Percentiles rank a stretch among this genome's conserved stretches.
These are phyloP conservation scores for Coleophoma cylindrospora DNA, from an alignment of 2,329 filamentous ascomycete species.

Conservation along the genomic window DNA sequence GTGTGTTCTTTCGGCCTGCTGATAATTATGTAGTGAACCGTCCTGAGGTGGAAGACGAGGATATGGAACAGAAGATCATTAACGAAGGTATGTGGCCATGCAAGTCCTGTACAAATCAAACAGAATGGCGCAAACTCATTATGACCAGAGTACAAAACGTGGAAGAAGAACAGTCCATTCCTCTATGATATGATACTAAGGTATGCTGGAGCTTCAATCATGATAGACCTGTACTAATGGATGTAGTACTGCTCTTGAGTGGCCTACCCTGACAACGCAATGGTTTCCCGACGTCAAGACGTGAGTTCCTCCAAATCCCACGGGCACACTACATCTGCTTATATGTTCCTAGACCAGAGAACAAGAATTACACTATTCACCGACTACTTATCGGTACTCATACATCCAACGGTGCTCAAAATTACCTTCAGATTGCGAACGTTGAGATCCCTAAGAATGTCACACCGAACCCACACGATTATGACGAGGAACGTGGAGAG, in stretches of 20 bases:
- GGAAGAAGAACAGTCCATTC: slow-evolving; percentile 99
- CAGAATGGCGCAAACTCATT: too few species aligned
- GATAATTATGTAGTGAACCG: slow-evolving; percentile 39
- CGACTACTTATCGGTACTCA: slow-evolving; percentile 91
- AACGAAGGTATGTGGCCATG: slow-evolving; percentile 65
- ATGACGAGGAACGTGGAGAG: slow-evolving; percentile 87
- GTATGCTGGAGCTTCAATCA: slow-evolving; percentile 31
- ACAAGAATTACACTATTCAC: slow-evolving; percentile 83
- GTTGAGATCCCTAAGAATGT: slow-evolving; percentile 84
- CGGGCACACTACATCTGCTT: neutral
- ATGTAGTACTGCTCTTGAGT: slow-evolving; percentile 79
- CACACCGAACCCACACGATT: slow-evolving; percentile 71
- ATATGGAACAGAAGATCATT: slow-evolving; percentile 79
- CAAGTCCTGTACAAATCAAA: too few species aligned
- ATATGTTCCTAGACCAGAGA: slow-evolving; percentile 51
- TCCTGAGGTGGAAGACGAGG: slow-evolving; percentile 61
- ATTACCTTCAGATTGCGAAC: slow-evolving; percentile 92
- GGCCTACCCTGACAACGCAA: slow-evolving; percentile 95
- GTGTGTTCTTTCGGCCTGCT: slow-evolving; percentile 3
- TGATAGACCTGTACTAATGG: slow-evolving; percentile 7
- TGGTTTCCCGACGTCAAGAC: slow-evolving; percentile 96
- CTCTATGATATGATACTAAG: slow-evolving; percentile 97
- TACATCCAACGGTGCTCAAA: slow-evolving; percentile 78
- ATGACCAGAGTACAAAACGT: slow-evolving; percentile 88
- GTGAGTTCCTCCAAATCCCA: slow-evolving; percentile 30